These are phyloP conservation scores for Magnaporthiopsis rhizophila DNA, from an alignment of 2,329 filamentous ascomycete genomes.

Conservation along the genomic window DNA sequence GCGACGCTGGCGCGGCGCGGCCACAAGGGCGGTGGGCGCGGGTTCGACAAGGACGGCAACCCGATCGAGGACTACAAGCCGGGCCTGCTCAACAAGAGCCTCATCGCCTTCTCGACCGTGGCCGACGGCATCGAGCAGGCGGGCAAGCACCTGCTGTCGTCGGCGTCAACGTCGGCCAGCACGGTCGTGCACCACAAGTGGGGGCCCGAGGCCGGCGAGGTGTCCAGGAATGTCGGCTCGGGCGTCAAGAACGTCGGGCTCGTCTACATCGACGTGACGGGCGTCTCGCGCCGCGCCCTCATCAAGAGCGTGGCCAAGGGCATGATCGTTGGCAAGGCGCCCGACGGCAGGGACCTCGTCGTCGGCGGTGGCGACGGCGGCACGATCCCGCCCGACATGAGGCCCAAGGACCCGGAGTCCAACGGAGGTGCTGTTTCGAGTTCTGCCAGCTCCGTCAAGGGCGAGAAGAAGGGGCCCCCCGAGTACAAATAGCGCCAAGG, in stretches of 20 bases:
- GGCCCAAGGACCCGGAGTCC: conserved; percentile 12
- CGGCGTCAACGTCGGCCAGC: conserved; percentile 69
- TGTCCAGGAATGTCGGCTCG: conserved; percentile 68
- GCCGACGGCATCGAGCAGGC: conserved; percentile 90
- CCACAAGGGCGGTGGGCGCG: conserved; percentile 45
- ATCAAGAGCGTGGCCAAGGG: conserved; percentile 94
- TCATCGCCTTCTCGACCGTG: conserved; percentile 94
- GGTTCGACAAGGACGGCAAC: conserved; percentile 63
- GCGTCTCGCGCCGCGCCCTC: conserved; percentile 80
- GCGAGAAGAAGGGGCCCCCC: conserved; percentile 9
- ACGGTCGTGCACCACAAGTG: conserved; percentile 86
- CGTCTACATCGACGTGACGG: conserved; percentile 94
- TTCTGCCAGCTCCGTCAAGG: conserved; percentile 1
- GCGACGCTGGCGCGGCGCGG: conserved; percentile 59
- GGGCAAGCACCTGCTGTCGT: conserved; percentile 67
- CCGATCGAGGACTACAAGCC: conserved; percentile 67
- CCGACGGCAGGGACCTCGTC: conserved; percentile 64
- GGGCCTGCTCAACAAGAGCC: conserved; percentile 84
- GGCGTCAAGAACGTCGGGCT: conserved; percentile 94
- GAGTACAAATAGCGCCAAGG: conserved; percentile 2
- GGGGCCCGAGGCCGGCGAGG: conserved; percentile 72
- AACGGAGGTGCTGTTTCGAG: not conserved
- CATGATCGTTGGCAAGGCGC: conserved; percentile 81
- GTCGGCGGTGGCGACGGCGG: conserved; percentile 53
- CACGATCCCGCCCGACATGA: conserved; percentile 14